phyloP scores from a whole-genome alignment of 2,329 filamentous ascomycete species.

The Annulohypoxylon truncatum region DNA sequence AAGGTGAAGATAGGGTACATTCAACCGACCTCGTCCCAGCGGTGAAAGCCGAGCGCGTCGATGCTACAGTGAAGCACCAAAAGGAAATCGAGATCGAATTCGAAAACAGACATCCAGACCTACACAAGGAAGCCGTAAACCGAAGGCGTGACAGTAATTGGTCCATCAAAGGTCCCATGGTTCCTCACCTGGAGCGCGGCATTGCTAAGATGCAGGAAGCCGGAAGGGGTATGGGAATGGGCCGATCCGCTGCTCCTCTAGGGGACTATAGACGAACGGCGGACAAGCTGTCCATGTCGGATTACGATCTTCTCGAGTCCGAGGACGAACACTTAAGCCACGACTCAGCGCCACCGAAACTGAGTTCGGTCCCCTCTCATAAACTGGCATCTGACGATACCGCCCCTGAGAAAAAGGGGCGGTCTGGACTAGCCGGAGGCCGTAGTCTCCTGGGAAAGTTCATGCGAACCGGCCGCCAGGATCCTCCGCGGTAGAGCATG shows the following conservation, averaged over 20 bases:
- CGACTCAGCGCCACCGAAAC: slow-evolving; percentile 25
- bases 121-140: slow-evolving; percentile 59
- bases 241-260: slow-evolving; percentile 20
- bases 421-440: slow-evolving; percentile 32
- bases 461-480: slow-evolving; percentile 43
- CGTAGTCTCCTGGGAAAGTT: slow-evolving; percentile 43
- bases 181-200: slow-evolving; percentile 61
- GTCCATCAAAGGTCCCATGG: slow-evolving; percentile 59
- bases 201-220: slow-evolving; percentile 58
- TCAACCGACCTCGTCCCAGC: slow-evolving; percentile 54
- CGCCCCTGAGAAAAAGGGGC: slow-evolving; percentile 34
- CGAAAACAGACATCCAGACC: slow-evolving; percentile 56
- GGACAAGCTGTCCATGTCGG: slow-evolving; percentile 36
- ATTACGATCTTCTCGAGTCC: slow-evolving; percentile 44
- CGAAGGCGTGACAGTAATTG: slow-evolving; percentile 54
- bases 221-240: slow-evolving; percentile 19
- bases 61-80: slow-evolving; percentile 59
- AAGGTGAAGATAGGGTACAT: slow-evolving; percentile 56
- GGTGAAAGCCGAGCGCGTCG: slow-evolving; percentile 55
- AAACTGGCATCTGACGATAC: slow-evolving; percentile 12
- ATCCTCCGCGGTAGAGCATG: slow-evolving; percentile 36
- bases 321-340: slow-evolving; percentile 43
- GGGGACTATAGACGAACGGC: slow-evolving; percentile 32
- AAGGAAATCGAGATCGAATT: slow-evolving; percentile 63
- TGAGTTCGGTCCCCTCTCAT: slow-evolving; percentile 9